Evolutionary conservation across 306 rosid genomes (phyloP).

Genomic region (Cyamopsis tetragonoloba): DNA sequence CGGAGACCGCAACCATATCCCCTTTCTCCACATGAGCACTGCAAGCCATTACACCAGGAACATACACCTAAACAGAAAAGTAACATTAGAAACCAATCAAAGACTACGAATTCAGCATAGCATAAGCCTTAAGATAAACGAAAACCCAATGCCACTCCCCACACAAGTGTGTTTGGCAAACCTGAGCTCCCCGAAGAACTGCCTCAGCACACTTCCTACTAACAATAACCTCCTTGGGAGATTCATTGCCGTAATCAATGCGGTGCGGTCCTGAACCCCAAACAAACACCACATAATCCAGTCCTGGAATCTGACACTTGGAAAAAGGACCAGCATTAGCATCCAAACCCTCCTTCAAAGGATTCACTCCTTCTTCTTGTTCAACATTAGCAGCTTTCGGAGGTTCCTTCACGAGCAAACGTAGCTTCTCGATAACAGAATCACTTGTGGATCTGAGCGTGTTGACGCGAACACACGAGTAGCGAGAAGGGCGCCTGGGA

Average conservation of each 20-base stretch:
- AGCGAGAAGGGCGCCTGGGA: conserved; percentile 77
- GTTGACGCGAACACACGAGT: conserved; percentile 87
- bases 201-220: conserved; percentile 97
- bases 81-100: conserved; percentile 28
- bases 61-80: conserved; percentile 54
- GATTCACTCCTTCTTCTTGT: conserved; percentile 9
- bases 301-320: conserved; percentile 62
- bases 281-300: conserved; percentile 76
- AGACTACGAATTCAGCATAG: neutral
- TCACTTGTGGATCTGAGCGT: conserved; percentile 58
- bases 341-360: conserved; percentile 28
- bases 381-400: neutral
- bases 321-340: conserved; percentile 30
- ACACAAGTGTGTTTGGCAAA: conserved; percentile 16
- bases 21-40: conserved; percentile 94
- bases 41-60: conserved; percentile 93
- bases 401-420: conserved; percentile 27
- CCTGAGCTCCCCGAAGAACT: conserved; percentile 98
- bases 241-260: conserved; percentile 54
- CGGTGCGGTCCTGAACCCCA: conserved; percentile 82
- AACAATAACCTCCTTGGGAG: conserved; percentile 82
- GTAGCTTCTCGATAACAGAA: conserved; percentile 52
- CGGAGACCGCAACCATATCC: conserved; percentile 73
- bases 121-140: neutral
- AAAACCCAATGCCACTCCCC: too few species aligned